Evolutionary conservation across 352 stramenopile species (phyloP).

Genomic region (Phytophthora ohioensis): DNA sequence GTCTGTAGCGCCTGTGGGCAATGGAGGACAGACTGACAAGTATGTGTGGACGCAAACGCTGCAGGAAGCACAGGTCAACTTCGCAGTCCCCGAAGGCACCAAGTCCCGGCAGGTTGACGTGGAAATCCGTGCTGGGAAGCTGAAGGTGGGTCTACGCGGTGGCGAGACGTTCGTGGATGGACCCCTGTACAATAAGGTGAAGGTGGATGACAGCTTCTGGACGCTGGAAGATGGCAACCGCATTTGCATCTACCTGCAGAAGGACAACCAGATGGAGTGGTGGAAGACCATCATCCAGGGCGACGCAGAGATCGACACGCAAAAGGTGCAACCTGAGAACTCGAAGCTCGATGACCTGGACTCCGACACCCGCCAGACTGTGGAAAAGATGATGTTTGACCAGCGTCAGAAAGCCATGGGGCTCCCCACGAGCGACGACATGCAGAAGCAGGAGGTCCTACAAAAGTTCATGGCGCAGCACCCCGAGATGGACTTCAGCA

Average conservation of each 20-base stretch:
- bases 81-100: constrained; percentile 94
- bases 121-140: constrained; percentile 90
- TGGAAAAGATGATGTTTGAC: constrained; percentile 99
- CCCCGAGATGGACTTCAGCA: constrained; percentile 99
- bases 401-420: constrained; percentile 98
- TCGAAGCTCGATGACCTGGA: constrained; percentile 98
- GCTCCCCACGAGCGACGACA: constrained; percentile 96
- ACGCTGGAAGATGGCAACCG: constrained; percentile 94
- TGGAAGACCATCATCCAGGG: constrained; percentile 97
- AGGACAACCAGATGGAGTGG: constrained; percentile 99
- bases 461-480: constrained; percentile 99
- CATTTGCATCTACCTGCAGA: constrained; percentile 96
- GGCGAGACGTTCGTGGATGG: constrained; percentile 88
- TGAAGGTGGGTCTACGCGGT: constrained; percentile 92
- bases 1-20: constrained; percentile 86
- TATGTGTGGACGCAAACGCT: constrained; percentile 99
- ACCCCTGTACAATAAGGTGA: constrained; percentile 94
- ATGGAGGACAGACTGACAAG: constrained; percentile 92
- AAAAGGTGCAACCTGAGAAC: constrained; percentile 99
- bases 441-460: constrained; percentile 98
- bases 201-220: constrained; percentile 99
- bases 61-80: constrained; percentile 93
- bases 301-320: constrained; percentile 98
- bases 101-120: constrained; percentile 95
- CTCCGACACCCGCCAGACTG: constrained; percentile 98